Percentiles rank a stretch among this genome's conserved stretches.
phyloP scores from a whole-genome alignment of 2,329 filamentous ascomycete species.

The Fusarium lateritium region DNA sequence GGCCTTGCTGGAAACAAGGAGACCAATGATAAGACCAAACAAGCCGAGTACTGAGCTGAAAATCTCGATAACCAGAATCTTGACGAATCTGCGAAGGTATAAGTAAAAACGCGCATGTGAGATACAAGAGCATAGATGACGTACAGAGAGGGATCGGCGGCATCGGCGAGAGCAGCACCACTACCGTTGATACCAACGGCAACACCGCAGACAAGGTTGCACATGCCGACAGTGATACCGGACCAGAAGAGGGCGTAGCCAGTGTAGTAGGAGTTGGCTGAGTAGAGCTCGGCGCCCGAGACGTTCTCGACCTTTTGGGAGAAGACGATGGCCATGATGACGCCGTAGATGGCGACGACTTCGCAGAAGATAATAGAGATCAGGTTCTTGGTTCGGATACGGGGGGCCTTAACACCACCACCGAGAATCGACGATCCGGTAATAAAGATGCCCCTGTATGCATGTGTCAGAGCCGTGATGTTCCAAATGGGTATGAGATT shows the following conservation, averaged over 20 bases:
- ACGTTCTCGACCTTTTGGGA: constrained; percentile 85
- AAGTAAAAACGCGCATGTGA: constrained; percentile 32
- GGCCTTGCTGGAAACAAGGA: constrained; percentile 89
- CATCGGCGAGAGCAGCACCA: constrained; percentile 95
- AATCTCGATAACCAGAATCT: constrained; percentile 98
- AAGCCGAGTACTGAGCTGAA: constrained; percentile 98
- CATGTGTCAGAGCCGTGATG: constrained; percentile 38
- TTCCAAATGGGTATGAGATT: constrained; percentile 23
- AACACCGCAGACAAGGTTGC: constrained; percentile 96
- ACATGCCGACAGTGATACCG: constrained; percentile 92
- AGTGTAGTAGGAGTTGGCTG: constrained; percentile 88
- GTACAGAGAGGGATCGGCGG: constrained; percentile 90
- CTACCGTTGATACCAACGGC: constrained; percentile 98
- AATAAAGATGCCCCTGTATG: constrained; percentile 93
- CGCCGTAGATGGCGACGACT: constrained; percentile 99
- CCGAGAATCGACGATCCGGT: constrained; percentile 98
- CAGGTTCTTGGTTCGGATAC: constrained; percentile 99
- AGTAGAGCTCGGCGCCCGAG: constrained; percentile 75
- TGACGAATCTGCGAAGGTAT: constrained; percentile 82
- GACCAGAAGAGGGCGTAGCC: constrained; percentile 97
- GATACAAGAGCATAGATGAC: constrained; percentile 54
- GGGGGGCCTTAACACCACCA: constrained; percentile 94
- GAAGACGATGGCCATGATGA: constrained; percentile 99
- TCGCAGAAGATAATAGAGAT: constrained; percentile 99
- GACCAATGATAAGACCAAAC: constrained; percentile 94